These are phyloP conservation scores for Talaromyces sp. DNA, from an alignment of 2,329 filamentous ascomycete species.

Conservation along the genomic window DNA sequence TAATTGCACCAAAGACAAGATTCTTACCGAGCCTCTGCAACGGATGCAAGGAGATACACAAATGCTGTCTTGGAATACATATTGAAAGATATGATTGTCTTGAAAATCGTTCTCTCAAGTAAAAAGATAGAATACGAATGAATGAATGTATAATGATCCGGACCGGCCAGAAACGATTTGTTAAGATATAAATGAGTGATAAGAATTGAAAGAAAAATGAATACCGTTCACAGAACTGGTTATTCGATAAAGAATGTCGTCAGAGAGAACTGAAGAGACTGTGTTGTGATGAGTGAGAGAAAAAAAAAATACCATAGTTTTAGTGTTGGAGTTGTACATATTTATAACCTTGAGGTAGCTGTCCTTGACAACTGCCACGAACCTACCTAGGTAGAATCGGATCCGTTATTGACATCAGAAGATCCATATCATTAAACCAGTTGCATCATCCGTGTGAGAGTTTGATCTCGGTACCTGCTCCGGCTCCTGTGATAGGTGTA, in stretches of 20 bases:
- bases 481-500: not conserved
- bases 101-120: not conserved
- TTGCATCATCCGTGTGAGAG: not conserved
- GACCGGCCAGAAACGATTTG: conserved; percentile 1
- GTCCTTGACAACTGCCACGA: too few relatives aligned
- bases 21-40: conserved; percentile 7
- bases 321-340: not conserved
- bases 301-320: not conserved
- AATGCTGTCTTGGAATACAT: conserved; percentile 6
- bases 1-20: not conserved
- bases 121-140: not conserved
- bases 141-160: not conserved
- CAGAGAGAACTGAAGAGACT: conserved; percentile 2
- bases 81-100: not conserved
- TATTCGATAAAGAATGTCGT: conserved; percentile 1
- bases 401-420: not conserved
- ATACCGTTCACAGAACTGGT: conserved; percentile 8
- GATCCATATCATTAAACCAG: not conserved
- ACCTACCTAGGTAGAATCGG: too few relatives aligned
- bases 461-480: not conserved
- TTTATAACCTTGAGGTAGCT: not conserved
- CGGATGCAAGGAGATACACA: not conserved
- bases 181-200: not conserved
- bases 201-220: not conserved
- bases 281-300: conserved; percentile 1